These are phyloP conservation scores for Penicillium crystallinum DNA, from an alignment of 495 filamentous ascomycete species.

Conservation along the genomic window DNA sequence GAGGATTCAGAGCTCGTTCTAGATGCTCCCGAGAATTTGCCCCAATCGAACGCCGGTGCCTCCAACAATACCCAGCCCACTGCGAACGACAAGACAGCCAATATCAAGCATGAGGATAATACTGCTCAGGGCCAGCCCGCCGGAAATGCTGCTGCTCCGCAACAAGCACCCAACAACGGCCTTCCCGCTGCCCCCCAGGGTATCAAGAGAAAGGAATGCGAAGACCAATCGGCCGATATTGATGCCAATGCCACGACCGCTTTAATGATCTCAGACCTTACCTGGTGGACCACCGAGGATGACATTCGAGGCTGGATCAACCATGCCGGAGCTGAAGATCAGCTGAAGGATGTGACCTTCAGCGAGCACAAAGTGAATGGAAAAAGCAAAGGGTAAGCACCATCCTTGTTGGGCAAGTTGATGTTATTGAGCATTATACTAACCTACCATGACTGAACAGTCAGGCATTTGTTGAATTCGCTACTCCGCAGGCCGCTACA, in stretches of 20 bases:
- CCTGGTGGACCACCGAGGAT: slow-evolving; percentile 97
- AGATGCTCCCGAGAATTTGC: slow-evolving; percentile 27
- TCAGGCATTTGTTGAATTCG: slow-evolving; percentile 87
- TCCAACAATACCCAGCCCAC: background rate
- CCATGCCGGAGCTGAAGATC: slow-evolving; percentile 68
- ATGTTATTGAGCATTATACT: background rate
- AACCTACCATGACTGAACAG: slow-evolving; percentile 39
- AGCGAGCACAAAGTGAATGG: slow-evolving; percentile 98
- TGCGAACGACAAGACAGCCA: background rate
- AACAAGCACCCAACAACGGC: slow-evolving; percentile 15
- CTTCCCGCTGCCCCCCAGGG: slow-evolving; percentile 51
- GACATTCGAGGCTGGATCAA: slow-evolving; percentile 86
- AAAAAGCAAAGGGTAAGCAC: slow-evolving; percentile 87
- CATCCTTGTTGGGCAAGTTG: background rate
- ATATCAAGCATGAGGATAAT: background rate
- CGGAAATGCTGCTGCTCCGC: slow-evolving; percentile 19
- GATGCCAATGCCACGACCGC: slow-evolving; percentile 68
- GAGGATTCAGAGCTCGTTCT: slow-evolving; percentile 42
- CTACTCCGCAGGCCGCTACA: slow-evolving; percentile 76
- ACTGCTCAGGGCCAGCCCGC: background rate
- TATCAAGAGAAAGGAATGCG: slow-evolving; percentile 68
- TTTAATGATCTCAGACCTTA: slow-evolving; percentile 77
- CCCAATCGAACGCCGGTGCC: background rate
- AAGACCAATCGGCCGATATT: slow-evolving; percentile 70
- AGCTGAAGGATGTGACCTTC: slow-evolving; percentile 90